phyloP scores from a whole-genome alignment of 176 grass and related monocot genomes.

The Pontederia crassipes region DNA sequence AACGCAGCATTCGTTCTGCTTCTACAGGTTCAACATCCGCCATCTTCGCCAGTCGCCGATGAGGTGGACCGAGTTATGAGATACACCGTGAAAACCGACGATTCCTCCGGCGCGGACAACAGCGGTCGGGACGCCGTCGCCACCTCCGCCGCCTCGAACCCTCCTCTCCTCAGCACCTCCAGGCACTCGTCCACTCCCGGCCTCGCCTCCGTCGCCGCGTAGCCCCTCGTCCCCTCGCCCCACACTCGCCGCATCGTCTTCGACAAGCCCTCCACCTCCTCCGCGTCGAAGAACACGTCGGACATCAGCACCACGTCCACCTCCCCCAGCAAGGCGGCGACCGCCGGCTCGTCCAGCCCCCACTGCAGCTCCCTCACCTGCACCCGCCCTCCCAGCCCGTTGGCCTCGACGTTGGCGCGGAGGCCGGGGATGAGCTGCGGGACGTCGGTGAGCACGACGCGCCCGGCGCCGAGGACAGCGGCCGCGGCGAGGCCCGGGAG shows the following conservation, averaged over 20 bases:
- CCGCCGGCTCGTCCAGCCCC: not conserved
- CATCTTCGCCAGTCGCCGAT: no score
- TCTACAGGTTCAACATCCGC: no score
- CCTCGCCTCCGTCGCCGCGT: constrained; percentile 44
- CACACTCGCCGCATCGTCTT: constrained; percentile 28
- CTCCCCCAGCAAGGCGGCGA: not conserved
- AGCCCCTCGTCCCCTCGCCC: constrained; percentile 26
- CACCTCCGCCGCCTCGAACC: constrained; percentile 35
- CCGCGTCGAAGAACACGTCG: constrained; percentile 56
- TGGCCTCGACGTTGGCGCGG: constrained; percentile 40
- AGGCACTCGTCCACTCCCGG: constrained; percentile 31
- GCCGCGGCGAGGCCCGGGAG: constrained; percentile 47
- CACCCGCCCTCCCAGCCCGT: constrained; percentile 25
- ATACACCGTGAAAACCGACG: constrained; percentile 28
- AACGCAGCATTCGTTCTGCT: no score
- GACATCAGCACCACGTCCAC: constrained; percentile 53
- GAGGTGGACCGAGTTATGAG: constrained; percentile 2
- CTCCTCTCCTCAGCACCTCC: constrained; percentile 30
- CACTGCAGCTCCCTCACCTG: constrained; percentile 50
- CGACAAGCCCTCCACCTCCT: constrained; percentile 40
- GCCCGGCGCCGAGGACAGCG: constrained; percentile 24
- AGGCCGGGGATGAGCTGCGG: constrained; percentile 26
- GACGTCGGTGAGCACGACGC: constrained; percentile 52
- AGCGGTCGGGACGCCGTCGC: constrained; percentile 18
- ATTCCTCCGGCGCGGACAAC: constrained; percentile 10